phyloP scores from a whole-genome alignment of 192 early-diverging fungal genomes.

The Backusella macrospora region DNA sequence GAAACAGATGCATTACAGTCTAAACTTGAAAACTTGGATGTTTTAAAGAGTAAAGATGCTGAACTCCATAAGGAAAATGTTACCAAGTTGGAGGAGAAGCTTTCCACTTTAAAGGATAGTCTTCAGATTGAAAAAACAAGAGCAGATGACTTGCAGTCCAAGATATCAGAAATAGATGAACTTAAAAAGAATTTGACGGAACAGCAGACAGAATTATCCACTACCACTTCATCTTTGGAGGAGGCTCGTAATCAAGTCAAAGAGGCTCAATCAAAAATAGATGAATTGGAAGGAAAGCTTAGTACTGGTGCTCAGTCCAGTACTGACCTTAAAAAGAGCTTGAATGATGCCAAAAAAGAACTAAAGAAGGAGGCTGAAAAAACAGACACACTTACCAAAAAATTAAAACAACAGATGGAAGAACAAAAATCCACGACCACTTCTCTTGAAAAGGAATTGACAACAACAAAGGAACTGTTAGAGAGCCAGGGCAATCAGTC shows the following conservation, averaged over 20 bases:
- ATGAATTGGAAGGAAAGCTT: background rate
- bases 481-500: background rate
- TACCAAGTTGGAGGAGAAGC: background rate
- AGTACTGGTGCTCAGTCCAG: background rate
- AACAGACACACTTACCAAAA: background rate
- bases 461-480: background rate
- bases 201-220: background rate
- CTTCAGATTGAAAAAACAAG: background rate
- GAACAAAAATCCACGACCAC: background rate
- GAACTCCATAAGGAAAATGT: background rate
- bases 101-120: background rate
- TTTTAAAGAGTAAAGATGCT: background rate
- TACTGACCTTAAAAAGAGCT: conserved; percentile 4
- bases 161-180: background rate
- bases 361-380: background rate
- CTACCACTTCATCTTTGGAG: background rate
- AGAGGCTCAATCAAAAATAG: background rate
- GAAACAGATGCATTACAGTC: conserved; percentile 3
- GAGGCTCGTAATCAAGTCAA: background rate
- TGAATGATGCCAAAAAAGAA: background rate
- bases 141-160: background rate
- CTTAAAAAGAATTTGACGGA: background rate
- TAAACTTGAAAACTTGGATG: conserved; percentile 3
- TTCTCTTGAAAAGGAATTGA: conserved; percentile 2
- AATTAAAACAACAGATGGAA: background rate